Evolutionary conservation across 1,284 basidiomycete species (phyloP), one percentile per base, ranked within the genome.

Genomic region (Pseudozyma pruni): DNA sequence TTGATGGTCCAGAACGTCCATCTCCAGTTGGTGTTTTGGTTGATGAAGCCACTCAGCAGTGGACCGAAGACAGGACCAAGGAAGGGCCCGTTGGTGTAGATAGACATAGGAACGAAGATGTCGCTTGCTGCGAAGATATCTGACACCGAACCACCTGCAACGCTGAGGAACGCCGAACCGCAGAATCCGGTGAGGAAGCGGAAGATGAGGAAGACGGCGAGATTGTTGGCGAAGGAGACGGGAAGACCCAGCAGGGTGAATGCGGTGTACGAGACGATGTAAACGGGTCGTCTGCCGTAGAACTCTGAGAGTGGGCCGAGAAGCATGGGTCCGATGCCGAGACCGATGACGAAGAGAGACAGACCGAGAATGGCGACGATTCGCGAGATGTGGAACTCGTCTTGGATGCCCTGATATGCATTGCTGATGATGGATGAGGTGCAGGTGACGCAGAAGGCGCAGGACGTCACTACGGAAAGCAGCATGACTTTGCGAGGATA

Each of bases 321-420:
- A 3, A 75, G 41, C 57, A 76, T 58, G 5, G 76, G 76, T 1
- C 75, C 75, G n/a, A 78, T 51, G 4, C 74, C 75, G 1, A 78
- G 56, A 1, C 88, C 89, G 17, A 81, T 68, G 17, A 87, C 85
- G 48, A 89, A 93, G 6, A 93, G 78, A 54, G 88, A 90, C 35
- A 93, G 85, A 3, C 86, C 86, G 11, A 93, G 86, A 81, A 91
- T 88, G 2, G 92, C 89, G 64, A 92, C 89, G 63, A 88, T 87
- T 29, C 85, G 85, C 2, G 86, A 85, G 31, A 91, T 86, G 53
- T 85, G 83, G 63, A 91, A 90, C 9, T 89, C 86, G 17, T 76
- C 62, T 35, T 87, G 85, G 37, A 76, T 67, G 37, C 80, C 77
- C 10, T 74, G 75, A 62, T 78, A 83, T 10, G 75, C 80, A 23